A percentile compares a stretch with the other conserved stretches of the same genome.
Conservation (phyloP, 2,329 filamentous ascomycete species). For the Aspergillus aculeatus region DNA sequence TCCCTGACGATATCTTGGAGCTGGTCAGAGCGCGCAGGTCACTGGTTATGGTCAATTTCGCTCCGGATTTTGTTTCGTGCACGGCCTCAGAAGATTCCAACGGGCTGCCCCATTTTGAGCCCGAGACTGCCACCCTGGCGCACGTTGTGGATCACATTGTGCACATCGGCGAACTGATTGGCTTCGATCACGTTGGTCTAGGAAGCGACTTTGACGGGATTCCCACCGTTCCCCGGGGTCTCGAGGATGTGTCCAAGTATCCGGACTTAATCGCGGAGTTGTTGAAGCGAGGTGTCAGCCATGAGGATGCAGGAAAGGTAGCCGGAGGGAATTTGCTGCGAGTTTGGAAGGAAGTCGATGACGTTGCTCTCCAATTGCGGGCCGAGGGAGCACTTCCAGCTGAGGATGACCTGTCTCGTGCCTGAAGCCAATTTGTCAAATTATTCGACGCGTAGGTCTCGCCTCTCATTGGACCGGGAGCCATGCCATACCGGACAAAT, state of each 20-base stretch:
- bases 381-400: constrained; percentile 48
- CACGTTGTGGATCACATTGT: constrained; percentile 79
- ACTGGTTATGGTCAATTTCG: constrained; percentile 89
- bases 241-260: constrained; percentile 84
- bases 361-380: constrained; percentile 67
- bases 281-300: constrained; percentile 69
- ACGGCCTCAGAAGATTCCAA: constrained; percentile 56
- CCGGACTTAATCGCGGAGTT: constrained; percentile 76
- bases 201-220: constrained; percentile 85
- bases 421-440: neutral
- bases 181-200: constrained; percentile 82
- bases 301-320: constrained; percentile 70
- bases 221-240: constrained; percentile 60
- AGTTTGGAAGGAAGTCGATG: constrained; percentile 79
- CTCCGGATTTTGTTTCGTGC: constrained; percentile 79
- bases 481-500: neutral
- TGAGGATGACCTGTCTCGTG: constrained; percentile 39
- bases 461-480: neutral
- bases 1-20: constrained; percentile 77
- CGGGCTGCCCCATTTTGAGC: constrained; percentile 67
- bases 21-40: constrained; percentile 71
- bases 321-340: constrained; percentile 78
- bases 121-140: constrained; percentile 67
- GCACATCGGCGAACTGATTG: constrained; percentile 78
- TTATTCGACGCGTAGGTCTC: neutral